A percentile compares a stretch with the other conserved stretches of the same genome.
phyloP scores from a whole-genome alignment of 2,329 filamentous ascomycete species.

The Domatiomyces catenatus region DNA sequence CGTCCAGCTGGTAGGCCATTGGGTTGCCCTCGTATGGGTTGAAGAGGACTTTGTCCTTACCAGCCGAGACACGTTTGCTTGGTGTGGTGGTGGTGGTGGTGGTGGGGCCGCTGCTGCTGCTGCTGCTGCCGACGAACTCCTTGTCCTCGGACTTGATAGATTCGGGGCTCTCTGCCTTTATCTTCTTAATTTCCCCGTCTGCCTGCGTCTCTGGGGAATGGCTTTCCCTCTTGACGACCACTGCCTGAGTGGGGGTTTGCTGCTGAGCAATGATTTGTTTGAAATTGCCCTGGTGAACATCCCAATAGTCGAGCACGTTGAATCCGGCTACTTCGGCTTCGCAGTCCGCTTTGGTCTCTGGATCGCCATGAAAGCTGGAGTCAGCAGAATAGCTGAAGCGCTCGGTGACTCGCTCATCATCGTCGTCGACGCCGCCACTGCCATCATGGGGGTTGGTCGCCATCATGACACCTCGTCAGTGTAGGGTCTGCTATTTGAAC shows the following conservation, averaged over 20 bases:
- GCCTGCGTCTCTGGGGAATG: not conserved
- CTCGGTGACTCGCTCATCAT: not conserved
- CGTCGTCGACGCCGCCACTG: not conserved
- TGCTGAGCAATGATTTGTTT: conserved; percentile 9
- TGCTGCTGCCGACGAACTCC: not conserved
- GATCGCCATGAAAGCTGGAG: conserved; percentile 37
- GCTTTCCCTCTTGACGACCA: conserved; percentile 2
- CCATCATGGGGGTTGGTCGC: not conserved
- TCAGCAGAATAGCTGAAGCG: conserved; percentile 18
- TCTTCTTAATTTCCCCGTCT: not conserved
- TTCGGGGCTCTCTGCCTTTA: not conserved
- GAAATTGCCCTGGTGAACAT: conserved; percentile 12
- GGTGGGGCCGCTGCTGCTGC: not conserved
- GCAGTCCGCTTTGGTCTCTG: conserved; percentile 33
- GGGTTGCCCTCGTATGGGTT: conserved; percentile 44
- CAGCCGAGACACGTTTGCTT: not conserved
- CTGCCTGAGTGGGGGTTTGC: conserved; percentile 3
- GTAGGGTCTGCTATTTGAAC: not conserved
- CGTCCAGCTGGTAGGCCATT: conserved; percentile 46
- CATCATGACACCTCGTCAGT: not conserved
- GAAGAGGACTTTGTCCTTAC: conserved; percentile 24
- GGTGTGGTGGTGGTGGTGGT: not conserved
- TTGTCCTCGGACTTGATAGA: not conserved
- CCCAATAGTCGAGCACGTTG: conserved; percentile 38
- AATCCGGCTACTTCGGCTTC: conserved; percentile 38